Base-by-base conservation (phyloP, 2,329 filamentous ascomycete genomes). In the Botrytis fragariae region DNA sequence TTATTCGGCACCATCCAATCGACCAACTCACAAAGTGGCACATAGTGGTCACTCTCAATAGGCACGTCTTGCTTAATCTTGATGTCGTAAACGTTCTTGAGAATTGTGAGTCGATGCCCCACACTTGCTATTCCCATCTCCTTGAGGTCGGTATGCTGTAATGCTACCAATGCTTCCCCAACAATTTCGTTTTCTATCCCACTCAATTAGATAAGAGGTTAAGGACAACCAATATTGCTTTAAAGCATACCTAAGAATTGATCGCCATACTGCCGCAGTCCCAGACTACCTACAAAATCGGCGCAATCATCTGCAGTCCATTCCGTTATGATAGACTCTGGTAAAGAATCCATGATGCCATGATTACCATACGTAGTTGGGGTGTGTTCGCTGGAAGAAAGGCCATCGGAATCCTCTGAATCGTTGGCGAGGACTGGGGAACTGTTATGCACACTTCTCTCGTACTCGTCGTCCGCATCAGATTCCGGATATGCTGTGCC, bases 61-160 rank as follows among this genome's bases (percentile, higher is more conserved):
- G 93, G 92, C 74, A 98, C 89, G 79, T 97, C 94, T 80, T 98
- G 95, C 76, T 94, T 94, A 82, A 95, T 92, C 85, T 99, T 99
- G 80, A 96, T 91, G 80, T 98, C 95, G 84, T 98, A 98, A 72
- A 98, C 94, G 79, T 91, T 95, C 84, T 98, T 98, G 74, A 99
- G 87, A 73, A 99, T 97, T 35, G 94, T 97, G 79, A 99, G 86
- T 74, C 96, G 91, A 84, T 99, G 96, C 59, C 96, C 96, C 65
- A 98, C 94, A 83, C 95, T 98, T 76, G 87, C 86, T 76, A 99
- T 93, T 65, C 95, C 95, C 91, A 98, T 95, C 81, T 97, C 94
- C 83, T 97, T 97, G 79, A 99, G 86, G 81, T 98, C 95, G 73
- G 97, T 93, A 81, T 98, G 96, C 76, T 93, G 92, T 76, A 99